Conservation (phyloP, 2,329 filamentous ascomycete species). For the Pseudocercospora pini-densiflorae region DNA sequence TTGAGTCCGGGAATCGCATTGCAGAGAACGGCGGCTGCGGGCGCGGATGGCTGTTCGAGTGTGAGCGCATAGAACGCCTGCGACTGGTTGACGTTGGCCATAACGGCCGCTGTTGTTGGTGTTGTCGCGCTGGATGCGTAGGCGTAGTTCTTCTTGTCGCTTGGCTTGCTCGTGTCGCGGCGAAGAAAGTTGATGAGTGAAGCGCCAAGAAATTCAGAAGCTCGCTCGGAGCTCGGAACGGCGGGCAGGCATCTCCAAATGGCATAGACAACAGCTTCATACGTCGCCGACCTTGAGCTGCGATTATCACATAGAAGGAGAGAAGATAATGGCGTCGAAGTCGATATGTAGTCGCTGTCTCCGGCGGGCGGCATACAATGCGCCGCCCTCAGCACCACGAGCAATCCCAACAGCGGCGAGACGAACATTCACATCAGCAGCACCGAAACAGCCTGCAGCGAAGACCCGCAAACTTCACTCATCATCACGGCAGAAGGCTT, state of each 20-base stretch:
- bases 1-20: conserved; percentile 83
- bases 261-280: conserved; percentile 7
- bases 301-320: neutral
- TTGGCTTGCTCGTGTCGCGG: neutral
- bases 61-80: conserved; percentile 96
- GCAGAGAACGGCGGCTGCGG: conserved; percentile 88
- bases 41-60: conserved; percentile 86
- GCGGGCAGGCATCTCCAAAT: conserved; percentile 21
- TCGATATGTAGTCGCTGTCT: conserved; percentile 34
- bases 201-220: neutral
- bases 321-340: conserved; percentile 30
- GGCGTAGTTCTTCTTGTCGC: neutral
- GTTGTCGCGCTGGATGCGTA: conserved; percentile 10
- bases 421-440: conserved; percentile 30
- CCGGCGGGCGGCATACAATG: conserved; percentile 22
- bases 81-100: conserved; percentile 97
- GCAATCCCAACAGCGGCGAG: conserved; percentile 16
- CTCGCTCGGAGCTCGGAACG: neutral
- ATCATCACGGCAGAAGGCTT: conserved; percentile 28
- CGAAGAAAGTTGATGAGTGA: conserved; percentile 3
- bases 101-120: conserved; percentile 52
- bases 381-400: conserved; percentile 13
- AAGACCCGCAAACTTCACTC: conserved; percentile 30
- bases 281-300: neutral
- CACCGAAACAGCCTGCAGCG: conserved; percentile 23